A percentile compares a stretch with the other conserved stretches of the same genome.
Conservation (phyloP, 2,329 filamentous ascomycete species). For the Fusarium drepaniforme region DNA sequence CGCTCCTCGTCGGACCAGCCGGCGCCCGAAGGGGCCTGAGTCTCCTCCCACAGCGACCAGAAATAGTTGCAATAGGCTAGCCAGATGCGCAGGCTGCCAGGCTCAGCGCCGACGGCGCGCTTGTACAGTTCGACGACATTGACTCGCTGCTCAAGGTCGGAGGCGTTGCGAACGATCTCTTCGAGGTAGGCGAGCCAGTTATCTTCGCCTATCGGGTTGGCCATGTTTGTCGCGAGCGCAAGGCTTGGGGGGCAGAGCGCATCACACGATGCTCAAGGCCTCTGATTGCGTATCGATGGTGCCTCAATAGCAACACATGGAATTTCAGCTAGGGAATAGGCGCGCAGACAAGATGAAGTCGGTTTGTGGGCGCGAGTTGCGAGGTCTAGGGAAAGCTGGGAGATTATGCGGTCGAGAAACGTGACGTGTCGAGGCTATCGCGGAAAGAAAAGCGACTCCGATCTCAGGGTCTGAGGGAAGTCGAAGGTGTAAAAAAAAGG, state of each 20-base stretch:
- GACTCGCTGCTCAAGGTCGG: constrained; percentile 75
- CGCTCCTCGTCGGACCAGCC: constrained; percentile 77
- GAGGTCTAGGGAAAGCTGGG: background rate
- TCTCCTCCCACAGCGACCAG: constrained; percentile 76
- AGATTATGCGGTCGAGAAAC: constrained; percentile 14
- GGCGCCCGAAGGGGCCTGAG: constrained; percentile 64
- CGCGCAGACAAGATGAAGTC: background rate
- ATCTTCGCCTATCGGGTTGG: constrained; percentile 77
- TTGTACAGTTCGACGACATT: constrained; percentile 79
- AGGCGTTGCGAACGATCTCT: constrained; percentile 73
- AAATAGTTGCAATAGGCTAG: constrained; percentile 83
- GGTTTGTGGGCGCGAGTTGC: background rate
- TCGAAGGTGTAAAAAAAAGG: background rate
- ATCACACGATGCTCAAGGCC: constrained; percentile 37
- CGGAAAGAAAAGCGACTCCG: constrained; percentile 17
- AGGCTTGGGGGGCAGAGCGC: constrained; percentile 31
- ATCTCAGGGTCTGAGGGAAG: constrained; percentile 7
- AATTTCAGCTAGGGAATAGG: background rate
- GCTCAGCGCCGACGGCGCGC: constrained; percentile 77
- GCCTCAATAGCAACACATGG: constrained; percentile 29
- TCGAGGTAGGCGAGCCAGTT: constrained; percentile 83
- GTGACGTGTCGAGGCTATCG: constrained; percentile 36
- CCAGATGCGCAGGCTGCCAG: constrained; percentile 81
- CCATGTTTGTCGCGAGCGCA: constrained; percentile 53
- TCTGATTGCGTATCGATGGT: background rate